phyloP scores from a whole-genome alignment of 352 stramenopile species.

The Phytopythium delawarense region DNA sequence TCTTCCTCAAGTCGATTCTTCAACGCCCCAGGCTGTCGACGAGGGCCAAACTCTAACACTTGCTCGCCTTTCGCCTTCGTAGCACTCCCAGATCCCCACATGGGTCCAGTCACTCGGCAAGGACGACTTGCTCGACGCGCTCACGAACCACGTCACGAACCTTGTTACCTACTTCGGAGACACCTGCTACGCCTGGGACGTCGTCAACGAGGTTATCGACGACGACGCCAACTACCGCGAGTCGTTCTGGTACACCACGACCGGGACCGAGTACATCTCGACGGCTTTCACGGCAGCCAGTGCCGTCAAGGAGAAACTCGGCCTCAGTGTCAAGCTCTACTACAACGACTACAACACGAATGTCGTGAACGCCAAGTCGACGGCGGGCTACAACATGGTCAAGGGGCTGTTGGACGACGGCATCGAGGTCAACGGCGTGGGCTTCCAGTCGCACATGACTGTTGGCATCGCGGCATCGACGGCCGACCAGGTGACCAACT shows the following conservation, averaged over 20 bases:
- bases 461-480: conserved; percentile 11
- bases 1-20: no score
- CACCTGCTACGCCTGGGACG: conserved; percentile 22
- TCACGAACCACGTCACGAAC: conserved; percentile 23
- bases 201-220: conserved; percentile 25
- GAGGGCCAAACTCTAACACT: no score
- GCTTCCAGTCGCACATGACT: conserved; percentile 11
- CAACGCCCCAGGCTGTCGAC: no score
- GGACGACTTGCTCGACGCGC: conserved; percentile 19
- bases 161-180: conserved; percentile 22
- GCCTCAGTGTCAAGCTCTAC: conserved; percentile 9
- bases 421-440: conserved; percentile 23
- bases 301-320: conserved; percentile 21
- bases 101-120: conserved; percentile 29
- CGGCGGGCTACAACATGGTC: conserved; percentile 3
- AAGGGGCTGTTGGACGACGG: conserved; percentile 11
- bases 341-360: conserved; percentile 20
- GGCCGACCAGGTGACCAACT: conserved; percentile 23
- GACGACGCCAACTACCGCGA: conserved; percentile 25
- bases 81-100: conserved; percentile 30
- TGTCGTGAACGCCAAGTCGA: conserved; percentile 27
- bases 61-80: no score
- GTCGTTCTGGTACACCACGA: conserved; percentile 35
- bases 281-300: conserved; percentile 25
- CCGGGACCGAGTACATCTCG: conserved; percentile 27